Evolutionary conservation across 2,329 filamentous ascomycete species (phyloP), one percentile per base, ranked within the genome.

Genomic region (Decorospora gaudefroyi): DNA sequence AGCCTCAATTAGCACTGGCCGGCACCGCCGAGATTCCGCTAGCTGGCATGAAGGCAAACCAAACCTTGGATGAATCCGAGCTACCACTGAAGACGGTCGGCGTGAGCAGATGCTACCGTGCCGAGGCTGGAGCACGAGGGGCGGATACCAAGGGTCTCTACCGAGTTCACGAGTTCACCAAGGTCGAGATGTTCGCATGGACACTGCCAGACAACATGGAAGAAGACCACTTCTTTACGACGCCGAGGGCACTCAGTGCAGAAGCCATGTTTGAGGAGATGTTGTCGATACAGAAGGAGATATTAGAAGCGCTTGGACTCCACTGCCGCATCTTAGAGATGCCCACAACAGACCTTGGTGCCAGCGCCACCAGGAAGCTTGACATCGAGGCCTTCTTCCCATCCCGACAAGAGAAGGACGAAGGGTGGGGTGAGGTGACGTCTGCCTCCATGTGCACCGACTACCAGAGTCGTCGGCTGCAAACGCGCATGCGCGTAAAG

Each of bases 131-230:
- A 21, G 88, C 90, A 1, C 80, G 92, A 26, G 93, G 93, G 19
- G 85, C 87, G 16, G 89, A 93, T 59, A 96, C 91, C 1, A 96
- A 96, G 73, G 93, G 93, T 4, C 76, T 99, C 1, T 99, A 97
- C 73, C 86, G 93, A 18, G 93, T 99, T 3, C 93, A 99, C 72
- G 93, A 99, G 72, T 99, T 99, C 72, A 96, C 90, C 18, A 99
- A 99, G 70, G 92, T 99, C 0, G 93, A 99, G 72, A 85, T 99
- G 78, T 97, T 99, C 67, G 90, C 87, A 0, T 99, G 93, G 93
- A 87, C 89, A 4, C 61, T 78, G 19, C 83, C 88, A 1, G 77
- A 82, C 39, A 59, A 59, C 18, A 46, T 43, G 21, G 62, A 57
- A 3, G 51, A 64, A 6, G 65, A 70, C 2, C 60, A 68, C 29